Evolutionary conservation across 345 rosid species (phyloP).

Genomic region (Gossypium anomalum): DNA sequence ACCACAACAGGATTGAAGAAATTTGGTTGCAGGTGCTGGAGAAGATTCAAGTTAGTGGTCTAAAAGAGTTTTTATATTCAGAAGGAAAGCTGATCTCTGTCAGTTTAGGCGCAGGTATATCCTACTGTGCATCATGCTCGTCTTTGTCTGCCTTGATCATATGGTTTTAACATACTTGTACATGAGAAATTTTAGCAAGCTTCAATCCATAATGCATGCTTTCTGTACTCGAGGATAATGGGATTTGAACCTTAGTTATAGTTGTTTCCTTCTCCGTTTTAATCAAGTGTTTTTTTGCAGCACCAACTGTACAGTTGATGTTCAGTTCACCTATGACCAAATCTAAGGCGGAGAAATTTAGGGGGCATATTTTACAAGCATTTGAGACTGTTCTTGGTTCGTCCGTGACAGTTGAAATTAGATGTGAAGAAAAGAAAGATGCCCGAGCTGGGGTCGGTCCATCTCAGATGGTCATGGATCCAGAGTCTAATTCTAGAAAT

Average conservation of each 20-base stretch:
- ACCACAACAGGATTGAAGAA: conserved; percentile 52
- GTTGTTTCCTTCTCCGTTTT: background rate
- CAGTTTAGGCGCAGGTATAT: conserved; percentile 83
- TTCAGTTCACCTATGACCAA: conserved; percentile 61
- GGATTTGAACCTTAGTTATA: background rate
- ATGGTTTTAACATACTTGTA: background rate
- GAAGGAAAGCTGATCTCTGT: conserved; percentile 83
- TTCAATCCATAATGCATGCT: background rate
- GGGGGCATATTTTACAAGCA: conserved; percentile 63
- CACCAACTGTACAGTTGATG: conserved; percentile 76
- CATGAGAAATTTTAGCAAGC: background rate
- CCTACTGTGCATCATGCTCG: conserved; percentile 10
- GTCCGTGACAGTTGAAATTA: conserved; percentile 70
- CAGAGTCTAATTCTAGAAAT: conserved; percentile 19
- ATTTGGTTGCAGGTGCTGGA: conserved; percentile 83
- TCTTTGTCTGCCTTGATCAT: conserved; percentile 10
- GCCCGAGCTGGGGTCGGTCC: conserved; percentile 33
- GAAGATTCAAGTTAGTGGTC: conserved; percentile 41
- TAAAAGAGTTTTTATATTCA: conserved; percentile 64
- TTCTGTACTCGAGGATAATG: background rate
- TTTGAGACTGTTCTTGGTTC: conserved; percentile 81
- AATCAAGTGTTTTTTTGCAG: conserved; percentile 37
- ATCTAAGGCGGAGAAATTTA: conserved; percentile 65
- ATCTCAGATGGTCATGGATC: conserved; percentile 26
- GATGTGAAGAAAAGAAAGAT: conserved; percentile 56